phyloP scores from a whole-genome alignment of 2,329 filamentous ascomycete genomes.

The Chrysoporthe puriensis region DNA sequence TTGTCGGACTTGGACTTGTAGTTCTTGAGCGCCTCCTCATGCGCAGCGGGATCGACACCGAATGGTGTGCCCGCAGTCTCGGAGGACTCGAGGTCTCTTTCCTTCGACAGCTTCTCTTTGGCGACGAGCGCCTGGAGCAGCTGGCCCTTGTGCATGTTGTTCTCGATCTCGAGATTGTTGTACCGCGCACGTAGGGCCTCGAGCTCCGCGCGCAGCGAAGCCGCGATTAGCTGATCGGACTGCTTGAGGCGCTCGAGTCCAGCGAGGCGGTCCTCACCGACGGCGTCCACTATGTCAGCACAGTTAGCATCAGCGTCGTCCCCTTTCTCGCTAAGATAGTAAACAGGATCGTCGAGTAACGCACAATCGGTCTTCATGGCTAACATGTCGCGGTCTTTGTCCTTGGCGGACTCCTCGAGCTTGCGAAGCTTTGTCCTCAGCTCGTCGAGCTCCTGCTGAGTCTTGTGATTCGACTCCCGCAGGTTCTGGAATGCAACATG shows the following conservation, averaged over 20 bases:
- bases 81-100: constrained; percentile 49
- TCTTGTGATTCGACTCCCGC: constrained; percentile 50
- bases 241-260: constrained; percentile 62
- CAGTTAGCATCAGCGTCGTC: constrained; percentile 38
- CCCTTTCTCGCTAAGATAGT: constrained; percentile 19
- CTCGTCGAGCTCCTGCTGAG: constrained; percentile 52
- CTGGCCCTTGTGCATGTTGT: constrained; percentile 61
- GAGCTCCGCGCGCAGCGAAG: constrained; percentile 62
- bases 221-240: constrained; percentile 61
- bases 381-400: constrained; percentile 60
- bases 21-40: constrained; percentile 45
- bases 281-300: constrained; percentile 49
- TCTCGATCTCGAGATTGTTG: constrained; percentile 53
- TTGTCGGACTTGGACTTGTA: constrained; percentile 60
- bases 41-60: constrained; percentile 37
- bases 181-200: constrained; percentile 57
- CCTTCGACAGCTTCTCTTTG: constrained; percentile 63
- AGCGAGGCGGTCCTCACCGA: constrained; percentile 57
- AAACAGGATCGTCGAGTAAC: constrained; percentile 34
- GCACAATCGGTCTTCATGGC: constrained; percentile 56
- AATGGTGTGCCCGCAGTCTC: constrained; percentile 37
- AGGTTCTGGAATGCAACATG: constrained; percentile 57
- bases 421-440: constrained; percentile 48
- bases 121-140: constrained; percentile 62
- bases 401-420: constrained; percentile 53